Conservation (phyloP, 208 protist genomes). For the Balamuthia mandrillaris region DNA sequence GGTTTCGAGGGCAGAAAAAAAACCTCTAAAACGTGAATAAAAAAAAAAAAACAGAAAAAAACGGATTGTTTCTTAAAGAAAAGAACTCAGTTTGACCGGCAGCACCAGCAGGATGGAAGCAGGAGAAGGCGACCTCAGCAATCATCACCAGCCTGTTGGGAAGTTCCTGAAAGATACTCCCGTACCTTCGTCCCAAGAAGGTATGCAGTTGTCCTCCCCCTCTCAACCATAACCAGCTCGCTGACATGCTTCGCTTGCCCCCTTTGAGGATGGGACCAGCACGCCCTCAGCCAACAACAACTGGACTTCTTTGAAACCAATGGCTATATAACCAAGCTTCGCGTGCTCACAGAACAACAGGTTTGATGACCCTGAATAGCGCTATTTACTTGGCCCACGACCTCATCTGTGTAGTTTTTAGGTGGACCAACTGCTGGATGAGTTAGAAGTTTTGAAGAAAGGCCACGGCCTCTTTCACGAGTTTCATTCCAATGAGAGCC, state of each 20-base stretch:
- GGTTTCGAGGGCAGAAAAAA: too few species aligned
- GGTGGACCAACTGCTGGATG: background rate
- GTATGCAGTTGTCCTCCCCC: background rate
- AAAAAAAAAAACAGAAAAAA: too few species aligned
- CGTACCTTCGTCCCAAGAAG: background rate
- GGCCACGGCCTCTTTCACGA: conserved; percentile 9
- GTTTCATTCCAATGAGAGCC: conserved; percentile 7
- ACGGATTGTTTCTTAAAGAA: too few species aligned
- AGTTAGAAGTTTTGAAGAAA: background rate
- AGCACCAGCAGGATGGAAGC: too few species aligned
- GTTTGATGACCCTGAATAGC: background rate
- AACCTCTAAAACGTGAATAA: too few species aligned
- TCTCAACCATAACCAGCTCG: background rate
- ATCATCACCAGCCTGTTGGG: background rate
- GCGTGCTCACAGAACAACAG: background rate
- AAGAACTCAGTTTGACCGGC: too few species aligned
- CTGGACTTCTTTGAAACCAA: background rate
- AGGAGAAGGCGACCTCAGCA: background rate
- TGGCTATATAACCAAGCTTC: background rate
- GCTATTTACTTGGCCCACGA: background rate
- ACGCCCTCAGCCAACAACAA: background rate
- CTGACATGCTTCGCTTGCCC: background rate
- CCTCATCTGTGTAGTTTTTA: background rate
- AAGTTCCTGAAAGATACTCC: background rate
- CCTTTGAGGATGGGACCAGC: background rate